Percentiles rank a stretch among this genome's conserved stretches.
Evolutionary conservation across 1,139 yeast genomes (phyloP).

Genomic region (Suhomyces bolitotheri): DNA sequence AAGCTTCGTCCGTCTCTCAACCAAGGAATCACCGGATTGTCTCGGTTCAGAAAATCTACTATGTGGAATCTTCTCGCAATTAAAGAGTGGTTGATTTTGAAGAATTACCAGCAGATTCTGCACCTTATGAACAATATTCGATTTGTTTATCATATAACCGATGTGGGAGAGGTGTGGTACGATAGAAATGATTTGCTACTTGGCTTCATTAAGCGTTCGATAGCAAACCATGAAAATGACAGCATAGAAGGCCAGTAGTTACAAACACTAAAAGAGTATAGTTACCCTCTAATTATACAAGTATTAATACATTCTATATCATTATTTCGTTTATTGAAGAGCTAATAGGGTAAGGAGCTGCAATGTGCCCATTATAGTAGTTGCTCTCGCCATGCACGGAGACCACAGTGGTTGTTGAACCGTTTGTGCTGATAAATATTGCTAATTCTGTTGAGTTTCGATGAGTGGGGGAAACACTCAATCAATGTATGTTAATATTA

Average conservation of each 20-base stretch:
- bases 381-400: no score
- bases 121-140: conserved; percentile 27
- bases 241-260: background rate
- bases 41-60: conserved; percentile 71
- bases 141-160: conserved; percentile 23
- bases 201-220: conserved; percentile 30
- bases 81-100: conserved; percentile 59
- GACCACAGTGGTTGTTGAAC: no score
- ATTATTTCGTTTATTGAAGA: no score
- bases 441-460: no score
- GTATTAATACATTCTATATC: no score
- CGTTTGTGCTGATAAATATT: no score
- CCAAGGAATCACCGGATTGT: conserved; percentile 48
- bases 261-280: no score
- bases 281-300: no score
- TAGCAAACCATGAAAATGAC: conserved; percentile 1
- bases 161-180: conserved; percentile 33
- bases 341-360: no score
- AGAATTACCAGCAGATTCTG: conserved; percentile 28
- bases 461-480: no score
- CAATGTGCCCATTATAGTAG: no score
- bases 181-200: conserved; percentile 36
- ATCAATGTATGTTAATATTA: no score
- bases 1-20: conserved; percentile 40
- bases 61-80: conserved; percentile 80